phyloP scores from a whole-genome alignment of 768 basidiomycete genomes.

The Candolleomyces aberdarensis region DNA sequence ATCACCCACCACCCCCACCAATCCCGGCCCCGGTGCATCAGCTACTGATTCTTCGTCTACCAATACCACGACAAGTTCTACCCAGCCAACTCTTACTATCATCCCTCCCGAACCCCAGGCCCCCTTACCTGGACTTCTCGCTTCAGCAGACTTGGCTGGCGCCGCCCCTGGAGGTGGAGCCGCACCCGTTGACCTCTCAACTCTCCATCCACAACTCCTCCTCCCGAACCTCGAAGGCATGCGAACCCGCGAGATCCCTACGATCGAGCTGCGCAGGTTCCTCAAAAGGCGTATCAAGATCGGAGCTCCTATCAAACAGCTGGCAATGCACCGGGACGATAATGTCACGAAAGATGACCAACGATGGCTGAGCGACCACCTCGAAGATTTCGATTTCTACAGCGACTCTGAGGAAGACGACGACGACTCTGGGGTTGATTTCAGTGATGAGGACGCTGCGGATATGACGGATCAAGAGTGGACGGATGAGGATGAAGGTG shows the following conservation, averaged over 20 bases:
- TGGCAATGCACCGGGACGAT: conserved; percentile 47
- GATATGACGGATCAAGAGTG: conserved; percentile 15
- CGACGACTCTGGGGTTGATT: conserved; percentile 31
- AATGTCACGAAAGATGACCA: conserved; percentile 38
- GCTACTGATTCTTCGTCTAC: conserved; percentile 18
- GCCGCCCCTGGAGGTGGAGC: too few species aligned
- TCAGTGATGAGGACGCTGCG: conserved; percentile 33
- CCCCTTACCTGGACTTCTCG: too few species aligned
- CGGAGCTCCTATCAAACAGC: conserved; percentile 43
- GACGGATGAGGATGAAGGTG: conserved; percentile 32
- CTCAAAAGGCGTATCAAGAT: conserved; percentile 38
- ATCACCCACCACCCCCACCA: neutral
- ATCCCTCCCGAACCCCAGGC: too few species aligned
- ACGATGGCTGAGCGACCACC: conserved; percentile 48
- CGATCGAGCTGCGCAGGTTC: conserved; percentile 38
- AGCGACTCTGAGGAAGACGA: conserved; percentile 45
- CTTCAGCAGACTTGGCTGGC: too few species aligned
- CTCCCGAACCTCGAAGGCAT: conserved; percentile 44
- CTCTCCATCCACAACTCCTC: conserved; percentile 21
- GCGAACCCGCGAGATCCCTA: conserved; percentile 39
- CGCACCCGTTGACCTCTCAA: neutral
- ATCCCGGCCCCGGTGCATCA: neutral
- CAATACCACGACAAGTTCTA: conserved; percentile 19
- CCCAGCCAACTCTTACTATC: too few species aligned
- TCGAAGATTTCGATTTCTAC: conserved; percentile 53